Percentiles rank a stretch among this genome's conserved stretches.
Evolutionary conservation across 129 eudicot genomes (phyloP).

Genomic region (Rutidosis leptorrhynchoides): DNA sequence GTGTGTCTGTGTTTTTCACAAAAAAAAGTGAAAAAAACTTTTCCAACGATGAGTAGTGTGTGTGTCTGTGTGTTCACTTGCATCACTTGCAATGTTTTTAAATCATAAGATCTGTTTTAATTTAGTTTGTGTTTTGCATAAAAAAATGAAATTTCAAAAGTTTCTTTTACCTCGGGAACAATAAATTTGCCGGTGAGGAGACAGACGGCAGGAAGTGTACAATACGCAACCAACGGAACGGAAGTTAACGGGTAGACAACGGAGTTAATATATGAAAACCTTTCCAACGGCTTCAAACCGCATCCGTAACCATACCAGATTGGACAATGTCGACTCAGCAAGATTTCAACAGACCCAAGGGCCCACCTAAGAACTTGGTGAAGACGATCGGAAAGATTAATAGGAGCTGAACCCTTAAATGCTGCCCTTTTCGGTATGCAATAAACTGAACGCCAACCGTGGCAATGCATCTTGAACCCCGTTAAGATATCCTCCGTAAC

Average conservation of each 20-base stretch:
- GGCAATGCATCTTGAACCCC: conserved; percentile 93
- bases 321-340: conserved; percentile 81
- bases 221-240: conserved; percentile 66
- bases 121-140: no score
- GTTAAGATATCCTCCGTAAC: conserved; percentile 90
- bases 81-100: no score
- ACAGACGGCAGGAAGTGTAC: conserved; percentile 84
- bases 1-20: no score
- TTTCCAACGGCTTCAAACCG: conserved; percentile 80
- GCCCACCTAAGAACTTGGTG: conserved; percentile 98
- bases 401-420: conserved; percentile 88
- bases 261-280: conserved; percentile 73
- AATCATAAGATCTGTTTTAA: no score
- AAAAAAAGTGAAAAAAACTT: no score
- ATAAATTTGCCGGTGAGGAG: conserved; percentile 85
- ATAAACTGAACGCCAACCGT: conserved; percentile 89
- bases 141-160: not conserved
- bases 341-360: conserved; percentile 81
- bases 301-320: conserved; percentile 89
- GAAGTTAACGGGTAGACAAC: conserved; percentile 85
- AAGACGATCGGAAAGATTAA: conserved; percentile 87
- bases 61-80: no score
- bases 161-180: conserved; percentile 66
- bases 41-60: no score
- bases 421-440: conserved; percentile 86